Evolutionary conservation across 1,139 yeast species (phyloP), one percentile per base, ranked within the genome.

Genomic region (Suhomyces chickasaworum): DNA sequence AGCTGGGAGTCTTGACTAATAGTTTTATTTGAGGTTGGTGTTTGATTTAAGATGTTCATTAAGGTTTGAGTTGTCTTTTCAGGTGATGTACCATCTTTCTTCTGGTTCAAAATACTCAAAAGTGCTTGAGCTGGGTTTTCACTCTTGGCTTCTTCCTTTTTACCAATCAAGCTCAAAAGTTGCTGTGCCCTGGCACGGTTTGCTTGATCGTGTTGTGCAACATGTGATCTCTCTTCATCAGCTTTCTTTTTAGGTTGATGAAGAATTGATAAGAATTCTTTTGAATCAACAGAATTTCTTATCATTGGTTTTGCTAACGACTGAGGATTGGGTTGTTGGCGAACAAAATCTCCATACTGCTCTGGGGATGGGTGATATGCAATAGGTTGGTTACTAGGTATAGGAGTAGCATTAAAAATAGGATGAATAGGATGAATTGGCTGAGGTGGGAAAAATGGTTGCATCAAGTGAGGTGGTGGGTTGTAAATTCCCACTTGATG

Each of bases 251-350:
- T 49, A 5, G 67, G 61, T 45, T 62, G 63, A 32, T 73, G 79
- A 53, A 82, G 66, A 21, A 82, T 69, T 5, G 81, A 76, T 49
- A 81, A 66, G 16, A 82, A 59, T 47, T 81, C 84, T 51, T 73
- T 78, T 8, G 84, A 75, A 51, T 80, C 73, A 1, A 73, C 65
- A 4, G 70, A 61, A 41, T 62, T 63, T 50, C 64, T 65, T 42
- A 64, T 56, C 13, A 66, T 57, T 2, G 79, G 77, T 53, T 71
- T 77, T 39, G 70, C 69, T 36, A 78, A 64, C 5, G 71, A 60
- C 17, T 69, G 74, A 3, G 81, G 75, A 37, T 69, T 69, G 27
- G 83, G 83, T 22, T 69, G 70, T 40, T 55, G 57, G 15, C 27
- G 38, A 7, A 25, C 7, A 22, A 27, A 30, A 16, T 44, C 41